Conservation (phyloP, 169 alveolate species). For the Toxoplasma gondii region DNA sequence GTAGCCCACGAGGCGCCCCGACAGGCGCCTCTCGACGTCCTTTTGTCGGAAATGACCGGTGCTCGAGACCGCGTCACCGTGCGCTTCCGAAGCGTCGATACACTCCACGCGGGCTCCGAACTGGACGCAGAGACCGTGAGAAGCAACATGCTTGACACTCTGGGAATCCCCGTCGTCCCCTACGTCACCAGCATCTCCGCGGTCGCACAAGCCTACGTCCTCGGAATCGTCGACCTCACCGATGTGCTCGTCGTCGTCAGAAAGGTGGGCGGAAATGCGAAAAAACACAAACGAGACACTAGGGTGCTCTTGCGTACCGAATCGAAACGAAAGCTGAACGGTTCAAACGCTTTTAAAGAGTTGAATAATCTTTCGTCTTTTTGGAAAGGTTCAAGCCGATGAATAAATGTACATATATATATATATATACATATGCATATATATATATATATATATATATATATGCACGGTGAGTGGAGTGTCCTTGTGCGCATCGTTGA, state of each 20-base stretch:
- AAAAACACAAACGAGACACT: neutral
- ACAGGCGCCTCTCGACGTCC: neutral
- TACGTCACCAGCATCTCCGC: conserved; percentile 24
- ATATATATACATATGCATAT: too few relatives aligned
- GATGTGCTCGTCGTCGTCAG: neutral
- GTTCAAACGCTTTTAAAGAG: too few relatives aligned
- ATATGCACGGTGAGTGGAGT: too few relatives aligned
- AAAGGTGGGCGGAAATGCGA: neutral
- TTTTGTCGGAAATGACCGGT: neutral
- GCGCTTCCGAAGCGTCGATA: neutral
- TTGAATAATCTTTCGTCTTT: too few relatives aligned
- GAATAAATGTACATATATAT: too few relatives aligned
- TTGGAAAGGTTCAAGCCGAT: too few relatives aligned
- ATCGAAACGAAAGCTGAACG: too few relatives aligned
- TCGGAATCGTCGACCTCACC: neutral
- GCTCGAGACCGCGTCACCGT: neutral
- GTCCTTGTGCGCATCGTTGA: too few relatives aligned
- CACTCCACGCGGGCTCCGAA: neutral
- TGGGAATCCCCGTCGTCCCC: conserved; percentile 28
- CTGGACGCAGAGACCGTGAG: neutral
- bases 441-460: too few relatives aligned
- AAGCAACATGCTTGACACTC: neutral
- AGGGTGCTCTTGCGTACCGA: neutral
- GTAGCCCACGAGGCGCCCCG: neutral
- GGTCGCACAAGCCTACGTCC: conserved; percentile 15